Conservation (phyloP, 306 rosid species). For the Pterocarpus santalinus region DNA sequence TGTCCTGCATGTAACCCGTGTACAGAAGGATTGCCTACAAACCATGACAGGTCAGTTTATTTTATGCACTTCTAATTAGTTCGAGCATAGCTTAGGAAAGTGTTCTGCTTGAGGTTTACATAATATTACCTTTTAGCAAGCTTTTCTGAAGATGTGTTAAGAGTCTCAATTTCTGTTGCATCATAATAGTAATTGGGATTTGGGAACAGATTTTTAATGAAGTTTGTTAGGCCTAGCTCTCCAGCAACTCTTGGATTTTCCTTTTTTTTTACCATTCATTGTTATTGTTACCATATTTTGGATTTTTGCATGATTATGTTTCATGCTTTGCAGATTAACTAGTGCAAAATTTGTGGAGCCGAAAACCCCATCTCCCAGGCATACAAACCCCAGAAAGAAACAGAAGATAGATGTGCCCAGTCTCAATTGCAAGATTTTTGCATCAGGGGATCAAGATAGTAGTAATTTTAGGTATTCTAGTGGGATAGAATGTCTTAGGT, state of each 20-base stretch:
- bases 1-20: slow-evolving; percentile 90
- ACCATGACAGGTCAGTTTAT: slow-evolving; percentile 74
- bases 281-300: neutral
- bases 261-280: slow-evolving; percentile 7
- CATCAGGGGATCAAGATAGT: slow-evolving; percentile 46
- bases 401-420: slow-evolving; percentile 52
- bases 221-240: slow-evolving; percentile 18
- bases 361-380: slow-evolving; percentile 84
- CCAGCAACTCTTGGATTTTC: neutral
- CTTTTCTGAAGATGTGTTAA: neutral
- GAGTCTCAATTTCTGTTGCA: neutral
- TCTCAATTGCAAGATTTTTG: slow-evolving; percentile 41
- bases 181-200: neutral
- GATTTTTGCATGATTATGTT: slow-evolving; percentile 26
- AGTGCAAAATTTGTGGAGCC: slow-evolving; percentile 75
- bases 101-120: slow-evolving; percentile 23
- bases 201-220: neutral
- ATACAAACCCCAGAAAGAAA: slow-evolving; percentile 66
- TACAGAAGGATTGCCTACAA: slow-evolving; percentile 48
- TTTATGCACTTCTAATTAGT: slow-evolving; percentile 9
- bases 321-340: slow-evolving; percentile 61
- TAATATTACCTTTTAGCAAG: slow-evolving; percentile 10
- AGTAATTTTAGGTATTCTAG: slow-evolving; percentile 50
- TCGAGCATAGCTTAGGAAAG: slow-evolving; percentile 1
- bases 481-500: slow-evolving; percentile 75